Percentiles rank a stretch among this genome's conserved stretches.
phyloP scores from a whole-genome alignment of 2,329 filamentous ascomycete species.

The Hypoxylon sp. region DNA sequence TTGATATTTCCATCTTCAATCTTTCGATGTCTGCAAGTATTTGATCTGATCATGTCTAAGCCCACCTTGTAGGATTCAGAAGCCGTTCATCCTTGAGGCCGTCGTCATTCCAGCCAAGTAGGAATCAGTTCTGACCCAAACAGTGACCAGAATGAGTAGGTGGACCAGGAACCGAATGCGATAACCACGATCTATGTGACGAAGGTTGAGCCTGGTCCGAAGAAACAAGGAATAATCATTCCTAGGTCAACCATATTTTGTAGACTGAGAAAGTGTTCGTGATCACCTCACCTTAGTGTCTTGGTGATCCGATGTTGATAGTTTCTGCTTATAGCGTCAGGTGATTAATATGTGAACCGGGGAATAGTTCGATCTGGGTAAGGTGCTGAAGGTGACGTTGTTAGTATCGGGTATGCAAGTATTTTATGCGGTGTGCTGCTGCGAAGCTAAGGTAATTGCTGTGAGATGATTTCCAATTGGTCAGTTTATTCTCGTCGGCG shows the following conservation, averaged over 20 bases:
- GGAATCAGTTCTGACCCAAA: neutral
- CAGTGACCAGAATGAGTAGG: constrained; percentile 3
- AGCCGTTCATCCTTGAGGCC: constrained; percentile 10
- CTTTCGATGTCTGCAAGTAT: constrained; percentile 8
- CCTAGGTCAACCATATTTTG: neutral
- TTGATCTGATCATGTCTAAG: constrained; percentile 11
- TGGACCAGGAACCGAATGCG: constrained; percentile 8
- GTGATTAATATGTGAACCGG: constrained; percentile 23
- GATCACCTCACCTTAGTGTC: constrained; percentile 39
- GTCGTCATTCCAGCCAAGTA: neutral
- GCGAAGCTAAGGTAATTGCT: constrained; percentile 12
- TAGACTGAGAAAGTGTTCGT: neutral
- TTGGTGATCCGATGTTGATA: constrained; percentile 29
- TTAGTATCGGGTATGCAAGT: constrained; percentile 34
- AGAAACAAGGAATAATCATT: constrained; percentile 12
- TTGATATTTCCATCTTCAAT: neutral
- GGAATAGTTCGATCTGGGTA: constrained; percentile 21
- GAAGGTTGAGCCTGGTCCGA: constrained; percentile 1
- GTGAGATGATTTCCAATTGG: constrained; percentile 28
- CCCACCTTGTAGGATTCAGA: constrained; percentile 6
- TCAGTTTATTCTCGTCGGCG: constrained; percentile 43
- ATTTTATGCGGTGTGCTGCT: constrained; percentile 28
- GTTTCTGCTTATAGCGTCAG: constrained; percentile 25
- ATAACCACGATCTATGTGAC: constrained; percentile 8
- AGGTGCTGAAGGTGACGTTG: constrained; percentile 6